Evolutionary conservation across 2,329 filamentous ascomycete species (phyloP).

Genomic region (Claviceps spartinae): DNA sequence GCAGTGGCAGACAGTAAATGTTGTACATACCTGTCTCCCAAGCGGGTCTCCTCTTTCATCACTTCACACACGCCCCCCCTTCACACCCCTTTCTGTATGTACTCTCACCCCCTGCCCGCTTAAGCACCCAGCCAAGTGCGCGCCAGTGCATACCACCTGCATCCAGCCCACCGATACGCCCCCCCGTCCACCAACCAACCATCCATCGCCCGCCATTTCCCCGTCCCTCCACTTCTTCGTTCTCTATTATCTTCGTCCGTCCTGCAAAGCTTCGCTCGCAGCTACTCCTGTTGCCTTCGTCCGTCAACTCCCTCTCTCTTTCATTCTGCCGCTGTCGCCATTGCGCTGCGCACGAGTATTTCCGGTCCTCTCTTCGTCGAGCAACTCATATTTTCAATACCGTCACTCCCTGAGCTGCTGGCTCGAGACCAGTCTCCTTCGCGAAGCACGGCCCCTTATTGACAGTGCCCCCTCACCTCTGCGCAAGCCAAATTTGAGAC

Average conservation of each 20-base stretch:
- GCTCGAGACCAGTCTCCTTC: background rate
- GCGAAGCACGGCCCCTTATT: constrained; percentile 3
- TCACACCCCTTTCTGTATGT: background rate
- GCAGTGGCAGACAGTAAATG: background rate
- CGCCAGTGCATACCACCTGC: constrained; percentile 4
- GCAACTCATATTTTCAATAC: background rate
- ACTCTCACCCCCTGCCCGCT: background rate
- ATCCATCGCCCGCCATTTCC: constrained; percentile 3
- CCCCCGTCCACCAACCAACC: constrained; percentile 3
- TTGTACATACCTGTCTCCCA: background rate
- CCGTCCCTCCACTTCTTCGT: constrained; percentile 6
- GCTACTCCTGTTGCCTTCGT: constrained; percentile 2
- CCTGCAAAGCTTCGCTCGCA: constrained; percentile 1
- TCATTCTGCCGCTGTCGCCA: constrained; percentile 1
- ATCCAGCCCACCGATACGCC: background rate
- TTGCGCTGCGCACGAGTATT: background rate
- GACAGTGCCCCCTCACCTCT: background rate
- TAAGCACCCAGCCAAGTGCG: background rate
- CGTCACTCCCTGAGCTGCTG: background rate
- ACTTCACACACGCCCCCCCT: background rate
- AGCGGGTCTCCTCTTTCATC: background rate
- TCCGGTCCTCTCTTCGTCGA: background rate
- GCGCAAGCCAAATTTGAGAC: constrained; percentile 10
- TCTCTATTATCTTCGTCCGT: constrained; percentile 7
- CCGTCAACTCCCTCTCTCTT: constrained; percentile 1